phyloP scores from a whole-genome alignment of 805 yeast species.

The Zygosaccharomyces lentus region DNA sequence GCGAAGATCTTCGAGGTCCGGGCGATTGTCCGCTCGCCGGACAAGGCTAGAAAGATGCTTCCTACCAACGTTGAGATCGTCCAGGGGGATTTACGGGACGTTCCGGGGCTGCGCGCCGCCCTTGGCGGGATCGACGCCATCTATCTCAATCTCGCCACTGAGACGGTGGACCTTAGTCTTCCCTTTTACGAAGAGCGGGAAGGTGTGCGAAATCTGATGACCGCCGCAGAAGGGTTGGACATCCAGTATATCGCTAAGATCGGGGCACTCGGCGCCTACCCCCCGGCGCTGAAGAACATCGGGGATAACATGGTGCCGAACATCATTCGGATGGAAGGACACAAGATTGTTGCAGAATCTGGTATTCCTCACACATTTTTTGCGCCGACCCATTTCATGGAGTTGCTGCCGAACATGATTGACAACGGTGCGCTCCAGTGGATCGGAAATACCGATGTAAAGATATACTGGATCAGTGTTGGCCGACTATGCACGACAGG shows the following conservation, averaged over 20 bases:
- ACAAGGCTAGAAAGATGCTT: slow-evolving; percentile 4
- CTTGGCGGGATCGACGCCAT: slow-evolving; percentile 4
- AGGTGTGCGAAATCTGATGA: slow-evolving; percentile 3
- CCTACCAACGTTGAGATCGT: slow-evolving; percentile 4
- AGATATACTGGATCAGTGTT: slow-evolving; percentile 5
- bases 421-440: slow-evolving; percentile 4
- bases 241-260: slow-evolving; percentile 5
- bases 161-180: slow-evolving; percentile 2
- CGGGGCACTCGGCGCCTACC: slow-evolving; percentile 6
- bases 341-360: background rate
- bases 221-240: slow-evolving; percentile 3
- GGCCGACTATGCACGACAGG: slow-evolving; percentile 3
- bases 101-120: slow-evolving; percentile 2
- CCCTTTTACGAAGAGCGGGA: slow-evolving; percentile 6
- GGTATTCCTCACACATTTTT: slow-evolving; percentile 6
- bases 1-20: slow-evolving; percentile 2
- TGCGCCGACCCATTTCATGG: slow-evolving; percentile 9
- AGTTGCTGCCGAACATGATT: slow-evolving; percentile 8
- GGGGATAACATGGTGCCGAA: slow-evolving; percentile 4
- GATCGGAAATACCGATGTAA: slow-evolving; percentile 1
- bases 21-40: slow-evolving; percentile 4
- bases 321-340: slow-evolving; percentile 4
- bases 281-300: slow-evolving; percentile 4
- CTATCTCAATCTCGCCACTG: slow-evolving; percentile 4
- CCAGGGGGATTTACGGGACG: slow-evolving; percentile 1